phyloP scores from a whole-genome alignment of 768 basidiomycete genomes.

The Fomitopsis serialis region DNA sequence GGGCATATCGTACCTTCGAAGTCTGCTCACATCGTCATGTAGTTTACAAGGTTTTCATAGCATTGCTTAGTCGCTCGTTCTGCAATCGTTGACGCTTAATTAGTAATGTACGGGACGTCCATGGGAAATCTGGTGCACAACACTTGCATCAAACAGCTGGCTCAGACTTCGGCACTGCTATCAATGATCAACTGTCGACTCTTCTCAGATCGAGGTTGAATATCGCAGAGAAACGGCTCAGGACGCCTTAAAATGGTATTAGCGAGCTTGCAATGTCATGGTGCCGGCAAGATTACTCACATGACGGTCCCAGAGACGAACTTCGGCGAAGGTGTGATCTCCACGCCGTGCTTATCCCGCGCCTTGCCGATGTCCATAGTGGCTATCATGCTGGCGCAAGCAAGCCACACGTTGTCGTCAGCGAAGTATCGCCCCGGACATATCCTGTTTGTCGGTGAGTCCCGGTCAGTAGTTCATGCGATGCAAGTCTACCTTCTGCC shows the following conservation, averaged over 20 bases:
- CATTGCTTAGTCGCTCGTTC: too few relatives aligned
- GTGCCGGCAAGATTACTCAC: constrained; percentile 19
- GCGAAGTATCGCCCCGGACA: constrained; percentile 15
- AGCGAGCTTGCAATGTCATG: neutral
- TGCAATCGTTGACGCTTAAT: too few relatives aligned
- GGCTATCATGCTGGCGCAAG: neutral
- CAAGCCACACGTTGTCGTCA: neutral
- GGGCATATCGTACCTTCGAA: too few relatives aligned
- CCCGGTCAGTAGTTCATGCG: neutral
- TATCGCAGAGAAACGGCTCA: constrained; percentile 42
- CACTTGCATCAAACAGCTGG: neutral
- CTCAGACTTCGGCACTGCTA: too few relatives aligned
- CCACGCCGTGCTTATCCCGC: constrained; percentile 34
- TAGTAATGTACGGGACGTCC: too few relatives aligned
- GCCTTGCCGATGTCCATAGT: constrained; percentile 36
- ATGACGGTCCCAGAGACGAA: constrained; percentile 40
- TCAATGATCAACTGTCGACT: constrained; percentile 8
- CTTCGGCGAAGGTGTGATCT: constrained; percentile 31
- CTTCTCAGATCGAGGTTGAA: constrained; percentile 33
- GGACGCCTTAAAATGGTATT: constrained; percentile 34
- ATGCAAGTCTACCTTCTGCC: constrained; percentile 8
- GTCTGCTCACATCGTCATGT: too few relatives aligned
- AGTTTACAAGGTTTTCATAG: too few relatives aligned
- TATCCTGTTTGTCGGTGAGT: neutral
- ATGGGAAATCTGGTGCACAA: too few relatives aligned